Evolutionary conservation across 139 green algal genomes (phyloP).

Genomic region (Tetraselmis striata): DNA sequence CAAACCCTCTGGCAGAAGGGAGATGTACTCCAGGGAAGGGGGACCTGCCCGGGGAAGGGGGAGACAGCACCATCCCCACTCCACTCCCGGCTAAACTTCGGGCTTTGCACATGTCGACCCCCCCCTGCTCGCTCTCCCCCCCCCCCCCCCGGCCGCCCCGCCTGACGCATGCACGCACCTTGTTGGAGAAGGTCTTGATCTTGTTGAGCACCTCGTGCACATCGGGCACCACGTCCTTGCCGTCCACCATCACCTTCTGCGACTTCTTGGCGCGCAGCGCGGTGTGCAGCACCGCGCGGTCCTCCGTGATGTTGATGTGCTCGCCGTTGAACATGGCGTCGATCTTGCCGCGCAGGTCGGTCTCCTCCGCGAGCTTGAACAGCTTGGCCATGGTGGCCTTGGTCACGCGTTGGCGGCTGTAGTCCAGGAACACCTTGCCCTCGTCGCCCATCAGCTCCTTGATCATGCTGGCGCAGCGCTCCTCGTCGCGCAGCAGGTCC

Average conservation of each 20-base stretch:
- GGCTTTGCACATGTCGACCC: no score
- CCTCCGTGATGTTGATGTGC: slow-evolving; percentile 93
- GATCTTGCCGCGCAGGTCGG: slow-evolving; percentile 85
- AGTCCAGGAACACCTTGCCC: slow-evolving; percentile 72
- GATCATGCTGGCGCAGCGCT: slow-evolving; percentile 63
- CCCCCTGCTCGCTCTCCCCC: no score
- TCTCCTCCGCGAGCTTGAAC: slow-evolving; percentile 53
- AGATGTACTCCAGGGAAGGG: no score
- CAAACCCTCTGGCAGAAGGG: no score
- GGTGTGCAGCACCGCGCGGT: slow-evolving; percentile 91
- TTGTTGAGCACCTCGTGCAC: slow-evolving; percentile 96
- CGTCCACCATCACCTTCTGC: slow-evolving; percentile 69
- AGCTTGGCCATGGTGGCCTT: slow-evolving; percentile 76
- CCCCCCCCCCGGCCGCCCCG: no score
- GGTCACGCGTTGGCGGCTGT: slow-evolving; percentile 82
- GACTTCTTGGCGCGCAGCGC: slow-evolving; percentile 80
- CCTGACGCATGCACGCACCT: no score
- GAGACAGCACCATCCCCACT: no score
- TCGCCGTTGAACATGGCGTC: slow-evolving; percentile 90
- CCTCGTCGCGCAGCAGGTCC: slow-evolving; percentile 76
- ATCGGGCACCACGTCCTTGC: slow-evolving; percentile 90
- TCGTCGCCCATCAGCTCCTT: slow-evolving; percentile 67
- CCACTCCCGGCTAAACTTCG: no score
- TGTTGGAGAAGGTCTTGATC: slow-evolving; percentile 92
- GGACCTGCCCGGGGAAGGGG: no score